These are phyloP conservation scores for Polygonum aviculare DNA, from an alignment of 148 eudicot species.

Conservation along the genomic window DNA sequence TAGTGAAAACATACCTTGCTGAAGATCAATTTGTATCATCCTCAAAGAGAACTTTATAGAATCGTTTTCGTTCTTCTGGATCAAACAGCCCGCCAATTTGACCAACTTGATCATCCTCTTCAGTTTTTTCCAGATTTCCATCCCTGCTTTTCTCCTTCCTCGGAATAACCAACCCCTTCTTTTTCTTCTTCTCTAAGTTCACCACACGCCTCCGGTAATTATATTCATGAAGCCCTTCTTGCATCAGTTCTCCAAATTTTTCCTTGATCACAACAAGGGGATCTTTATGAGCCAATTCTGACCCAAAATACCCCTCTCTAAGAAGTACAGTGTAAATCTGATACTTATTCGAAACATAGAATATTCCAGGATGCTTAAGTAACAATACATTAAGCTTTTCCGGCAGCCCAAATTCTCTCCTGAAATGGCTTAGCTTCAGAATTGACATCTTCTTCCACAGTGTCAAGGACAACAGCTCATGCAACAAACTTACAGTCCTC, in stretches of 20 bases:
- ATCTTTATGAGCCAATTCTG: slow-evolving; percentile 64
- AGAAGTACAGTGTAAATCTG: slow-evolving; percentile 74
- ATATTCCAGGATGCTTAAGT: slow-evolving; percentile 83
- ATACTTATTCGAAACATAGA: slow-evolving; percentile 83
- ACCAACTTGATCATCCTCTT: slow-evolving; percentile 44
- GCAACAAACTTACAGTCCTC: slow-evolving; percentile 64
- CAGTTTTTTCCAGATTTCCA: slow-evolving; percentile 29
- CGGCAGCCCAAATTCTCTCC: slow-evolving; percentile 61
- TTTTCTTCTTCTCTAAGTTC: slow-evolving; percentile 61
- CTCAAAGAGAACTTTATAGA: slow-evolving; percentile 73
- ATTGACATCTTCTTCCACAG: slow-evolving; percentile 86
- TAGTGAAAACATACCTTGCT: not conserved
- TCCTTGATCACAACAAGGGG: slow-evolving; percentile 84
- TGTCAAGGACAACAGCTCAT: slow-evolving; percentile 73
- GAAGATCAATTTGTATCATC: slow-evolving; percentile 26
- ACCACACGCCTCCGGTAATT: slow-evolving; percentile 48
- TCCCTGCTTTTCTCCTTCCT: slow-evolving; percentile 24
- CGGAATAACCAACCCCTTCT: slow-evolving; percentile 13
- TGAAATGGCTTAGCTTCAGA: slow-evolving; percentile 63
- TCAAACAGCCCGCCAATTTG: slow-evolving; percentile 67
- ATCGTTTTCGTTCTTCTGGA: slow-evolving; percentile 86
- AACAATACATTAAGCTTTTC: slow-evolving; percentile 67
- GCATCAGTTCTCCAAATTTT: slow-evolving; percentile 87
- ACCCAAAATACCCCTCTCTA: slow-evolving; percentile 67
- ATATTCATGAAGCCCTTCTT: slow-evolving; percentile 79